These are phyloP conservation scores for Coemansia sp. DNA, from an alignment of 192 early-diverging fungal genomes.

Conservation along the genomic window DNA sequence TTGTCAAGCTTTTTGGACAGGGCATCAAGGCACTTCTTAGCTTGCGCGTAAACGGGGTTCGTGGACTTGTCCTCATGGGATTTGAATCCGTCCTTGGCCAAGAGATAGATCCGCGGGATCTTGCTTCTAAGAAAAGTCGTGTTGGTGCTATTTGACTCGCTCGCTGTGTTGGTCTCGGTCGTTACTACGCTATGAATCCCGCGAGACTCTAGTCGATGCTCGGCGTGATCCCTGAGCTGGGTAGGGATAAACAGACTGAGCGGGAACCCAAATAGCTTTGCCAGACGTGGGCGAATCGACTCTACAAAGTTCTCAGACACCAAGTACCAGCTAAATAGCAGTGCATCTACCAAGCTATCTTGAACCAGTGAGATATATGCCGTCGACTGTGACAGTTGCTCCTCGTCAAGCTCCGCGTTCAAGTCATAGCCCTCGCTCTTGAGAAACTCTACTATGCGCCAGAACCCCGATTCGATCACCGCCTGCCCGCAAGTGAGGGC, in stretches of 20 bases:
- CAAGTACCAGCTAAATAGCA: constrained; percentile 83
- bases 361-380: constrained; percentile 73
- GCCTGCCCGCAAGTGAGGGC: constrained; percentile 21
- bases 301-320: constrained; percentile 81
- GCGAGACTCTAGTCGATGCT: constrained; percentile 58
- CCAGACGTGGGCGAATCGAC: constrained; percentile 71
- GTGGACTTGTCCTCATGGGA: constrained; percentile 50
- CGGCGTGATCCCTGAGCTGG: constrained; percentile 72
- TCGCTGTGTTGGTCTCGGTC: neutral
- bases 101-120: constrained; percentile 33
- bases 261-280: constrained; percentile 69
- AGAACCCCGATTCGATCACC: constrained; percentile 42
- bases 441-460: constrained; percentile 42
- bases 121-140: constrained; percentile 15
- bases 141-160: neutral
- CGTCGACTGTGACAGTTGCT: constrained; percentile 37
- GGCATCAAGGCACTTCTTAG: constrained; percentile 64
- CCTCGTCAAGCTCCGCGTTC: constrained; percentile 24
- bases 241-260: constrained; percentile 69
- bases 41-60: constrained; percentile 69
- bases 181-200: constrained; percentile 34
- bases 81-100: constrained; percentile 50
- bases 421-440: constrained; percentile 36
- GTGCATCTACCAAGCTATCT: constrained; percentile 72
- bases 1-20: constrained; percentile 73